These are phyloP conservation scores for Arbutus unedo DNA, from an alignment of 148 eudicot genomes.

Conservation along the genomic window DNA sequence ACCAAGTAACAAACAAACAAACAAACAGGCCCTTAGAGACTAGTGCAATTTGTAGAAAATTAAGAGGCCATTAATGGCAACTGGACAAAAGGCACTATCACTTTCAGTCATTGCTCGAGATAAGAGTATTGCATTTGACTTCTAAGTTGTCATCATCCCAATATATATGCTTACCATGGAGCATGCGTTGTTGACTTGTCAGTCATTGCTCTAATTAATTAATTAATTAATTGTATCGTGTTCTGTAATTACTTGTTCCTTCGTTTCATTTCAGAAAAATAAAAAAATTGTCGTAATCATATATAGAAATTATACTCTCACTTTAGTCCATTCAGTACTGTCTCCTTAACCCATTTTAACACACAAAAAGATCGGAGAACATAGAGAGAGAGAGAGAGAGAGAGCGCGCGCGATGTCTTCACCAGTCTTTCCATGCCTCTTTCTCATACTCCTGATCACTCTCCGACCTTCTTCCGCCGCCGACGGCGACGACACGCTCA, in stretches of 20 bases:
- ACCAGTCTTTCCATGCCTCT: slow-evolving; percentile 6
- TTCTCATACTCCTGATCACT: neutral
- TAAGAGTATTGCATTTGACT: neutral
- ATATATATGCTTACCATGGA: neutral
- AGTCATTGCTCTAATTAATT: too few relatives aligned
- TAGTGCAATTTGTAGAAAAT: neutral
- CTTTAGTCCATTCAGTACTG: too few relatives aligned
- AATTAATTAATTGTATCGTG: too few relatives aligned
- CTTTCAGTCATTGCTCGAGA: neutral
- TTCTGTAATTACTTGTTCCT: too few relatives aligned
- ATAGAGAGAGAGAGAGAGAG: neutral
- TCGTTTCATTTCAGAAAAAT: too few relatives aligned
- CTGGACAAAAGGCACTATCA: neutral
- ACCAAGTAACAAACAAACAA: too few relatives aligned
- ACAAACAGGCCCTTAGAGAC: neutral
- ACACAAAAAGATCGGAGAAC: too few relatives aligned
- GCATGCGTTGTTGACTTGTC: neutral
- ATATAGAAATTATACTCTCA: too few relatives aligned
- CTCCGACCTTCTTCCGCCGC: slow-evolving; percentile 1
- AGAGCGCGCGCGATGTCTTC: slow-evolving; percentile 15
- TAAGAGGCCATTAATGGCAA: neutral
- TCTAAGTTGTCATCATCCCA: too few relatives aligned
- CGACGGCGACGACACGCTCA: neutral
- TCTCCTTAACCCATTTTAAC: too few relatives aligned
- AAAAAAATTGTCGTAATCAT: too few relatives aligned